A percentile compares a stretch with the other conserved stretches of the same genome.
phyloP scores from a whole-genome alignment of 1,284 basidiomycete species.

The Cryptococcus maquisensis region DNA sequence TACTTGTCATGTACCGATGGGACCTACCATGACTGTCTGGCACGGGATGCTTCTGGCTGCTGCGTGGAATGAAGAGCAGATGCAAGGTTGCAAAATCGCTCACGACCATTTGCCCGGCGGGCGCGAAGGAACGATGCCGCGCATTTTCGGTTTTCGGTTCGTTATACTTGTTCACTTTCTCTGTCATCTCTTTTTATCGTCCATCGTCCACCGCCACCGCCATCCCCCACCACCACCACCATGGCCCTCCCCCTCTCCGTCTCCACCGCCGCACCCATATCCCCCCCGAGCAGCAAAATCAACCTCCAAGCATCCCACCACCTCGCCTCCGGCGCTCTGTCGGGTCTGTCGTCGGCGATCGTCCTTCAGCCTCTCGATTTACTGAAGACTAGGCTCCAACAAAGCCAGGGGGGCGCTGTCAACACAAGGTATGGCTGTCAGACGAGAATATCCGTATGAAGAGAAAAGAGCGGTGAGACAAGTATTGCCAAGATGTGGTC shows the following conservation, averaged over 20 bases:
- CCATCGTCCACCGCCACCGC: neutral
- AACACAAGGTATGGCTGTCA: neutral
- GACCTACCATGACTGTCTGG: too few relatives aligned
- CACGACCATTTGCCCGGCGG: too few relatives aligned
- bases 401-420: constrained; percentile 46
- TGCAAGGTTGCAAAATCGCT: too few relatives aligned
- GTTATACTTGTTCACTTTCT: too few relatives aligned
- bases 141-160: neutral
- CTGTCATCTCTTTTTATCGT: too few relatives aligned
- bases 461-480: neutral
- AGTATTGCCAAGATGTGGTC: neutral
- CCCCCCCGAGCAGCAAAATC: constrained; percentile 4
- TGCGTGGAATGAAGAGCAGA: too few relatives aligned
- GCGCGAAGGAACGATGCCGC: too few relatives aligned
- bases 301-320: constrained; percentile 42
- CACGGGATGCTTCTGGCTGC: too few relatives aligned
- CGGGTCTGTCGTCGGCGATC: constrained; percentile 45
- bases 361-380: constrained; percentile 61
- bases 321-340: constrained; percentile 44
- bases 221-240: constrained; percentile 1
- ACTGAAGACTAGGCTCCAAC: constrained; percentile 81
- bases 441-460: neutral
- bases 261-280: neutral
- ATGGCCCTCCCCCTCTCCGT: neutral
- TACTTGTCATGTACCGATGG: too few relatives aligned